Conservation (phyloP, 208 protist genomes). For the Angomonas deanei region DNA sequence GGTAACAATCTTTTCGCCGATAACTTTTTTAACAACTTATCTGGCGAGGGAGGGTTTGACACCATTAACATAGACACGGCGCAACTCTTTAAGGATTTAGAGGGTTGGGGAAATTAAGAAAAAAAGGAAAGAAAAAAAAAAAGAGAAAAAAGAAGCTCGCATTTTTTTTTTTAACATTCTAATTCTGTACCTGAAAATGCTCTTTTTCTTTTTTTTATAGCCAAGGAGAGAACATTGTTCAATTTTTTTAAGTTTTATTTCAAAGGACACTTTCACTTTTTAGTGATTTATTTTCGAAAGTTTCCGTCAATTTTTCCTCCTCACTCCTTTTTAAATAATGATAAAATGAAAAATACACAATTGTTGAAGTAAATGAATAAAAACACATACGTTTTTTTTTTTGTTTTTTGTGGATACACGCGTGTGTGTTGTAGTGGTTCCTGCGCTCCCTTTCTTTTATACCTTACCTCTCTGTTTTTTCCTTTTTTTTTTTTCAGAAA, state of each 20-base stretch:
- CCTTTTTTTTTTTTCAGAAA: conserved; percentile 3
- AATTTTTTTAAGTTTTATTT: conserved; percentile 7
- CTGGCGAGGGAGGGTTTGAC: conserved; percentile 17
- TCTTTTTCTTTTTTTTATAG: conserved; percentile 11
- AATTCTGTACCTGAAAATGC: conserved; percentile 2
- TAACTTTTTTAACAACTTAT: conserved; percentile 16
- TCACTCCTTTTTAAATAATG: not conserved
- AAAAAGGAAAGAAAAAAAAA: conserved; percentile 15
- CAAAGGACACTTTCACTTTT: conserved; percentile 13
- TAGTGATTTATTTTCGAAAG: not conserved
- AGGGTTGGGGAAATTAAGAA: conserved; percentile 16
- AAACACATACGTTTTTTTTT: conserved; percentile 7
- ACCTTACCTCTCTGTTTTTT: conserved; percentile 7
- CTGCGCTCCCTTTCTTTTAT: conserved; percentile 6
- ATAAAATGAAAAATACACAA: not conserved
- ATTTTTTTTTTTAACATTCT: too few species aligned
- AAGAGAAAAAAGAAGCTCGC: not conserved
- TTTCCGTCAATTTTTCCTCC: not conserved
- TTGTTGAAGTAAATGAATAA: too few species aligned
- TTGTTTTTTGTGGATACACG: too few species aligned
- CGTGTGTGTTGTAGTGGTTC: too few species aligned
- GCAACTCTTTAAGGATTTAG: conserved; percentile 22
- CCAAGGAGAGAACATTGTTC: not conserved
- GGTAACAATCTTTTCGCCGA: conserved; percentile 7
- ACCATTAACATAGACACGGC: conserved; percentile 19